phyloP scores from a whole-genome alignment of 1,284 basidiomycete genomes.

The Boletus semigastroideus region DNA sequence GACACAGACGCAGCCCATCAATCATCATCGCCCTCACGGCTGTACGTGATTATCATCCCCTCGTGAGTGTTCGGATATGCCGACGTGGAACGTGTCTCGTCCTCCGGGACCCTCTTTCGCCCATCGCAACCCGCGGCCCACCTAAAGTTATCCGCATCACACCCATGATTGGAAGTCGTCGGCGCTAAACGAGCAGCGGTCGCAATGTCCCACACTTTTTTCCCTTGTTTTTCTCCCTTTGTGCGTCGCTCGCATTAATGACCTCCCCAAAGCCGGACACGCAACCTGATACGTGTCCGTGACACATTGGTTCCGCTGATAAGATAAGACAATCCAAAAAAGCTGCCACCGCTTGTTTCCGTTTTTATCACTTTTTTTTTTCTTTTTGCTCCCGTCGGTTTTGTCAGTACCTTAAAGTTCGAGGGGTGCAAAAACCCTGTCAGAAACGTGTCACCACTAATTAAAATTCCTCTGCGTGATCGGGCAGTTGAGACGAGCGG shows the following conservation, averaged over 20 bases:
- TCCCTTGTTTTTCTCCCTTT: slow-evolving; percentile 8
- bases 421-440: slow-evolving; percentile 4
- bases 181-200: slow-evolving; percentile 9
- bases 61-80: slow-evolving; percentile 12
- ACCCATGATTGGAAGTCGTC: slow-evolving; percentile 9
- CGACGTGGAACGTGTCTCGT: slow-evolving; percentile 21
- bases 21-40: slow-evolving; percentile 18
- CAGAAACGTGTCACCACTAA: slow-evolving; percentile 11
- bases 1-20: slow-evolving; percentile 8
- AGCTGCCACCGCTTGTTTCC: slow-evolving; percentile 13
- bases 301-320: slow-evolving; percentile 23
- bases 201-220: slow-evolving; percentile 11
- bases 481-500: slow-evolving; percentile 8
- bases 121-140: slow-evolving; percentile 22
- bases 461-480: slow-evolving; percentile 16
- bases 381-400: slow-evolving; percentile 18
- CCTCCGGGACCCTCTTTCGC: slow-evolving; percentile 17
- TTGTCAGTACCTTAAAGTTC: slow-evolving; percentile 12
- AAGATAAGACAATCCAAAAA: slow-evolving; percentile 32
- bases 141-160: slow-evolving; percentile 10
- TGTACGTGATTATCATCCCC: slow-evolving; percentile 25
- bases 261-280: slow-evolving; percentile 9
- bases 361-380: slow-evolving; percentile 12
- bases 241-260: slow-evolving; percentile 18
- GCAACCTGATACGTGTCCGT: slow-evolving; percentile 25